Percentiles rank a stretch among this genome's conserved stretches.
phyloP scores from a whole-genome alignment of 768 basidiomycete species.

The Hebeloma cylindrosporum region DNA sequence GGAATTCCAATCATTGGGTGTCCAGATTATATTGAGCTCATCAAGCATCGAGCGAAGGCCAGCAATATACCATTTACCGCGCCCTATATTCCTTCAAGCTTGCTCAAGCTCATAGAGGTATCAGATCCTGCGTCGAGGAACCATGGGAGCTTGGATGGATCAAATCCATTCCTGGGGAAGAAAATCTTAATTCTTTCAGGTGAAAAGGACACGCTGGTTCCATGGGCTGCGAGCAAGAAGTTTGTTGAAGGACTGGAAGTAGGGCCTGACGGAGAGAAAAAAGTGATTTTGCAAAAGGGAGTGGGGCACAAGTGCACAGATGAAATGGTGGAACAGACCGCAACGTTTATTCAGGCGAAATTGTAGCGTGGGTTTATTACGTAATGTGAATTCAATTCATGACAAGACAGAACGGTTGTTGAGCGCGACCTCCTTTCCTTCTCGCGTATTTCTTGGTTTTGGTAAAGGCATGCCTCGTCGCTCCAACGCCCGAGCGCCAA shows the following conservation, averaged over 20 bases:
- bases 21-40: constrained; percentile 62
- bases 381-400: constrained; percentile 9
- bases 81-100: constrained; percentile 57
- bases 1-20: constrained; percentile 66
- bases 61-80: constrained; percentile 43
- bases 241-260: constrained; percentile 60
- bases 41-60: constrained; percentile 52
- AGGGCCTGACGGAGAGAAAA: constrained; percentile 53
- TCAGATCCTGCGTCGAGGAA: constrained; percentile 47
- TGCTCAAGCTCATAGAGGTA: constrained; percentile 46
- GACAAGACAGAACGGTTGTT: constrained; percentile 15
- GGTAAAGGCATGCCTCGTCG: constrained; percentile 72
- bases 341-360: constrained; percentile 31
- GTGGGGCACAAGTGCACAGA: constrained; percentile 64
- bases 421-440: constrained; percentile 1
- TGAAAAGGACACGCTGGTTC: constrained; percentile 62
- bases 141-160: constrained; percentile 23
- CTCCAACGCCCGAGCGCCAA: constrained; percentile 39
- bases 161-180: constrained; percentile 69
- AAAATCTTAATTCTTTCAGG: constrained; percentile 75
- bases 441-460: background rate
- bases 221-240: constrained; percentile 52
- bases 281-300: constrained; percentile 50
- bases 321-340: constrained; percentile 55
- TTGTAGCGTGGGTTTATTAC: constrained; percentile 14